These are phyloP conservation scores for Daldinia vernicosa DNA, from an alignment of 495 filamentous ascomycete species.

Conservation along the genomic window DNA sequence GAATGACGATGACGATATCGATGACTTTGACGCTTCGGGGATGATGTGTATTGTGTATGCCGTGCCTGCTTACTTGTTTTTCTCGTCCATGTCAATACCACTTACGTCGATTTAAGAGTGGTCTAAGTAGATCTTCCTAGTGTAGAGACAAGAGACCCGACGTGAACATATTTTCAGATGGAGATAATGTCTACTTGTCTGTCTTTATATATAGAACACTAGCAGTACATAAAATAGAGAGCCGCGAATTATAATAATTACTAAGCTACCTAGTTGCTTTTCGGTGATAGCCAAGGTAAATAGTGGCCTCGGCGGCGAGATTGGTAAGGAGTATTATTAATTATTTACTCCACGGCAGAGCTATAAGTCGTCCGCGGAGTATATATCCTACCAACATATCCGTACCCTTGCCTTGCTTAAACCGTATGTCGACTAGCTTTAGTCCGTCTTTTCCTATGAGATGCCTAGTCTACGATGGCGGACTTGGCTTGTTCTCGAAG, in stretches of 20 bases:
- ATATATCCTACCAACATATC: too few relatives aligned
- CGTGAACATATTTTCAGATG: constrained; percentile 15
- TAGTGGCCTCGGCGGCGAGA: neutral
- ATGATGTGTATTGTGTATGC: constrained; percentile 3
- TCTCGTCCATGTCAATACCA: constrained; percentile 3
- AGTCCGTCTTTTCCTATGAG: too few relatives aligned
- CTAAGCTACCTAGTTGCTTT: neutral
- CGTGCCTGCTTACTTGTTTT: neutral
- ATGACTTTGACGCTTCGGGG: constrained; percentile 16
- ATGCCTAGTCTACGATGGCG: too few relatives aligned
- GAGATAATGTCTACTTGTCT: constrained; percentile 15
- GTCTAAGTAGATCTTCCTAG: neutral
- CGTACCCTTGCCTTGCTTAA: too few relatives aligned
- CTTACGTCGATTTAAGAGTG: constrained; percentile 5
- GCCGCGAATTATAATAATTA: constrained; percentile 8
- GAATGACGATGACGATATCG: constrained; percentile 26
- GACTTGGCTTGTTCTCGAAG: too few relatives aligned
- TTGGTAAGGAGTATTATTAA: constrained; percentile 1
- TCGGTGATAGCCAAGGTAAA: neutral
- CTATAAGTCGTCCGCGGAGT: neutral
- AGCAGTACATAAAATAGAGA: constrained; percentile 26
- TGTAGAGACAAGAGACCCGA: neutral
- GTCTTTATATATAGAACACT: constrained; percentile 32
- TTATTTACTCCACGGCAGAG: neutral
- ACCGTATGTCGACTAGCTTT: too few relatives aligned